phyloP scores from a whole-genome alignment of 1,139 yeast species.

The Pichia sp. region DNA sequence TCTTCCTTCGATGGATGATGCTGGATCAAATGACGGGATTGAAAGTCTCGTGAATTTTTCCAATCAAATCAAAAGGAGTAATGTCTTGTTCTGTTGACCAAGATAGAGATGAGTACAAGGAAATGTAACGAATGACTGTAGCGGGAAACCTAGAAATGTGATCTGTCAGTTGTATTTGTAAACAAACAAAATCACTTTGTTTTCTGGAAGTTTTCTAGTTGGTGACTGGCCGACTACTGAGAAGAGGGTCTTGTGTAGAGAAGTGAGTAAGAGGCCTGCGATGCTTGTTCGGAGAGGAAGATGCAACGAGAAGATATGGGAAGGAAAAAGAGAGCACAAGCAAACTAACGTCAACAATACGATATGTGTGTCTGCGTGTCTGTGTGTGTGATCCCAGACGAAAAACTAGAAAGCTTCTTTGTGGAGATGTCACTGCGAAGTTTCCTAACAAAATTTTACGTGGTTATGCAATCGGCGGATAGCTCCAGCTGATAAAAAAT shows the following conservation, averaged over 20 bases:
- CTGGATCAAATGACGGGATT: not conserved
- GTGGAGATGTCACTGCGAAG: not conserved
- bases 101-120: not conserved
- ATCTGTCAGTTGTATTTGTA: constrained; percentile 7
- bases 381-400: not conserved
- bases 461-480: not conserved
- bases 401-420: constrained; percentile 3
- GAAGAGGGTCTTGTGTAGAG: not conserved
- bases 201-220: not conserved
- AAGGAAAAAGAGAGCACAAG: not conserved
- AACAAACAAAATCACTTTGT: not conserved
- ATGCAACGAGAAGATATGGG: not conserved
- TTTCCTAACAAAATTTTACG: not conserved
- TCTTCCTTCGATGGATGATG: too few relatives aligned
- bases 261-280: not conserved
- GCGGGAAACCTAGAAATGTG: not conserved
- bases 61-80: not conserved
- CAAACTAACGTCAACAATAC: not conserved
- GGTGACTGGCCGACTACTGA: not conserved
- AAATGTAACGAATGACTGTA: not conserved
- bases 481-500: not conserved
- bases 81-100: too few relatives aligned
- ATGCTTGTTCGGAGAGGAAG: not conserved
- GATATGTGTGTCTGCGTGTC: not conserved
- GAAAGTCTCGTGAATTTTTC: not conserved